Evolutionary conservation across 371 early-diverging fungal species (phyloP), one percentile per base, ranked within the genome.

Genomic region (Scutellospora calospora): DNA sequence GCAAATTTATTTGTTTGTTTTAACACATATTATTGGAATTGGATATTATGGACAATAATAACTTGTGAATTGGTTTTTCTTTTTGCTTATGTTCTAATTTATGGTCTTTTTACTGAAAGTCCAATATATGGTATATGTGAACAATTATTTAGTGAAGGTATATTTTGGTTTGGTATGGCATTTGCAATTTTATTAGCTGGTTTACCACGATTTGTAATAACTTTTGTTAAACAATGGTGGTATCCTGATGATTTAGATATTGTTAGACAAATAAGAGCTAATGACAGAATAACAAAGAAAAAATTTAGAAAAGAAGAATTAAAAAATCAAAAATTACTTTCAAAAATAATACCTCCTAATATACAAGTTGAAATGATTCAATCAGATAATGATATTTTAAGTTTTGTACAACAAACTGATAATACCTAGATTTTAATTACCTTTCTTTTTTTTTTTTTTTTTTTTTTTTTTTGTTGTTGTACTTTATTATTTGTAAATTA

Each of bases 21-120:
- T 76, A 93, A 93, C 81, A 91, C 94, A 0, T 90, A 89, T 55
- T 89, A 91, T 78, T 96, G 96, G 95, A 92, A 92, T 1, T 95
- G 92, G 91, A 83, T 94, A 74, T 89, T 89, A 72, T 85, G 86
- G 62, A 66, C 65, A 22, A 51, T 78, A 41, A 33, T 81, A 31
- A 79, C 83, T 62, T 74, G 87, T 20, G 90, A 89, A 68, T 83
- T 92, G 52, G 27, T 86, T 0, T 77, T 90, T 20, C 51, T 88
- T 22, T 86, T 88, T n/a, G 80, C 86, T 1, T 93, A 92, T 85
- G 84, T 93, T 0, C 65, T 90, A 5, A 79, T 90, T 12, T 95
- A 93, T 81, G 89, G 90, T 9, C 74, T 87, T 27, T 88, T 91
- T 80, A 81, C 84, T 27, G 72, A 83, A 59, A 86, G 87, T 22